These are phyloP conservation scores for Ascochyta koolunga DNA, from an alignment of 2,329 filamentous ascomycete genomes.

Conservation along the genomic window DNA sequence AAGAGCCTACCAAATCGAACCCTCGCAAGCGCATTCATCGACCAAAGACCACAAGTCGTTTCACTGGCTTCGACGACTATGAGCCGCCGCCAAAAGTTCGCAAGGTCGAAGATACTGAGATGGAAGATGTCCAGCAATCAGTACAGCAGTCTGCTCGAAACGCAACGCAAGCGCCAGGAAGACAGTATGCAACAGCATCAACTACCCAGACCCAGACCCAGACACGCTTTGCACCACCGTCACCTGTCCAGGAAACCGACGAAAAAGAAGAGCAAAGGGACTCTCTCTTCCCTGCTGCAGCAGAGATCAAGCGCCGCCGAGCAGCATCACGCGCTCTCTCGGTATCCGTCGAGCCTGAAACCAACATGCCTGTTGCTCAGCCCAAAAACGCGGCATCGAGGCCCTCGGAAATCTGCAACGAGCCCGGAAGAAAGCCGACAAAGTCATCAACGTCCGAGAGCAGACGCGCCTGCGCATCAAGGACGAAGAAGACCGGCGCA, in stretches of 20 bases:
- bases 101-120: conserved; percentile 35
- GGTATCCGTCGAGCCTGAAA: conserved; percentile 36
- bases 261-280: conserved; percentile 66
- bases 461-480: conserved; percentile 56
- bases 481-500: conserved; percentile 59
- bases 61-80: conserved; percentile 75
- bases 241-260: conserved; percentile 47
- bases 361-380: conserved; percentile 46
- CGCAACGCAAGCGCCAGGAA: conserved; percentile 17
- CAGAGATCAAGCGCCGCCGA: conserved; percentile 78
- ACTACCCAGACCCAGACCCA: conserved; percentile 25
- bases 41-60: conserved; percentile 57
- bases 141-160: conserved; percentile 2
- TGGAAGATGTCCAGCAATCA: conserved; percentile 35
- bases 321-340: conserved; percentile 37
- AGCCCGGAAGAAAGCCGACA: conserved; percentile 53
- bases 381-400: conserved; percentile 35
- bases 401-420: conserved; percentile 50
- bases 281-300: conserved; percentile 75
- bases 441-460: conserved; percentile 67
- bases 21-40: conserved; percentile 43
- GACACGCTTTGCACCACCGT: conserved; percentile 25
- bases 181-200: conserved; percentile 20
- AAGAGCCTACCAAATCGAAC: conserved; percentile 31
- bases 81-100: conserved; percentile 39